Evolutionary conservation across 2,329 filamentous ascomycete species (phyloP).

Genomic region (Hymenoscyphus repandus): DNA sequence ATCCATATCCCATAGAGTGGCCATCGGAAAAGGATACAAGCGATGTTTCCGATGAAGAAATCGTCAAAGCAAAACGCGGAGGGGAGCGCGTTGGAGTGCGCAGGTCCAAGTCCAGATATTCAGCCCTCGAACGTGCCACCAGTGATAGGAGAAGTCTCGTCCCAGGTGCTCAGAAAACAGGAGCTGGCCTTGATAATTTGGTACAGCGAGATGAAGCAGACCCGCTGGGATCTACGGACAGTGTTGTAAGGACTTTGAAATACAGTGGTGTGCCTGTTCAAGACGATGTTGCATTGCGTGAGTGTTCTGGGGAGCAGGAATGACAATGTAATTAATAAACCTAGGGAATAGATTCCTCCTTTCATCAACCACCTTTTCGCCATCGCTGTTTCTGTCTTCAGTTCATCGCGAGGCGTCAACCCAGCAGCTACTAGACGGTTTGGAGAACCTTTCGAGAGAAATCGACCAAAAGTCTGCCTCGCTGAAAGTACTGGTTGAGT

Average conservation of each 20-base stretch:
- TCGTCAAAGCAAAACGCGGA: slow-evolving; percentile 7
- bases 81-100: slow-evolving; percentile 41
- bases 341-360: slow-evolving; percentile 86
- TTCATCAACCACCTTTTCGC: slow-evolving; percentile 93
- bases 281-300: slow-evolving; percentile 74
- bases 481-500: slow-evolving; percentile 91
- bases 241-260: slow-evolving; percentile 75
- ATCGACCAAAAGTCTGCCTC: slow-evolving; percentile 98
- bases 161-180: slow-evolving; percentile 62
- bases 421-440: slow-evolving; percentile 69
- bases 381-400: slow-evolving; percentile 84
- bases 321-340: slow-evolving; percentile 16
- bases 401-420: slow-evolving; percentile 85
- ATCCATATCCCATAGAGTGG: slow-evolving; percentile 77
- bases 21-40: slow-evolving; percentile 73
- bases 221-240: slow-evolving; percentile 81
- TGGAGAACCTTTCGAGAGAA: slow-evolving; percentile 80
- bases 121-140: slow-evolving; percentile 72
- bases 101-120: slow-evolving; percentile 72
- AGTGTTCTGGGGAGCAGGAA: slow-evolving; percentile 31
- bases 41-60: slow-evolving; percentile 58
- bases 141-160: slow-evolving; percentile 61
- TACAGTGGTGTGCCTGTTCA: slow-evolving; percentile 74
- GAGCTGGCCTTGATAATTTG: slow-evolving; percentile 66
- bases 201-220: slow-evolving; percentile 91